Evolutionary conservation across 768 basidiomycete genomes (phyloP), one percentile per base, ranked within the genome.

Genomic region (Phylloporus arenicola): DNA sequence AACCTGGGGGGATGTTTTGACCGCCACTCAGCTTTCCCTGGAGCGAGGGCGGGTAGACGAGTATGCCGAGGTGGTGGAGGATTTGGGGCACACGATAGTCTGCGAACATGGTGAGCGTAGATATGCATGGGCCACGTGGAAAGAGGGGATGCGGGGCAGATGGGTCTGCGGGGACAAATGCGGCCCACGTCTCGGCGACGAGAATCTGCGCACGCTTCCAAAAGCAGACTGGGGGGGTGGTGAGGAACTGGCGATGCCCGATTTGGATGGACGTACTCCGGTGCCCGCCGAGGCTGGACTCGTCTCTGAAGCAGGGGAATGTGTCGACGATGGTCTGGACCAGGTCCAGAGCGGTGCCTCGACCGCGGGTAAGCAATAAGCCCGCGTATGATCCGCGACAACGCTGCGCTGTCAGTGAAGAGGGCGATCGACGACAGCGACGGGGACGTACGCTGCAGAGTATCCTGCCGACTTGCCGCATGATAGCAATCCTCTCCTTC

Each of bases 131-230:
- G 7, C 58, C 46, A 1, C 8, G 29, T 30, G 29, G 84, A 68
- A 93, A 89, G 38, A 92, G 70, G 3, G 90, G 91, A 64, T 93
- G 91, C 0, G 72, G 58, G 7, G 64, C 50, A 7, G 68, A 11
- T 70, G 54, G 52, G 3, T 72, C 65, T 4, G 70, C 61, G 1
- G 89, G 89, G 65, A 86, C 88, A 73, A 93, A 92, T 3, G 92
- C 91, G 2, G 92, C 92, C 92, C 90, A 93, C 0, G 82, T 83
- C 63, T 95, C 92, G 1, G 92, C 92, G 29, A 93, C 85, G 34
- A 94, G 76, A 50, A 95, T 95, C 57, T 95, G 92, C 1, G 91
- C 84, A 30, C 92, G 83, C 64, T 95, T 95, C 88, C 91, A 92
- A 49, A 94, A 75, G 67, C 69, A 82, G 8, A 93, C 88, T 91